Conservation (phyloP, 2,329 filamentous ascomycete genomes). For the Thelonectria discophora region DNA sequence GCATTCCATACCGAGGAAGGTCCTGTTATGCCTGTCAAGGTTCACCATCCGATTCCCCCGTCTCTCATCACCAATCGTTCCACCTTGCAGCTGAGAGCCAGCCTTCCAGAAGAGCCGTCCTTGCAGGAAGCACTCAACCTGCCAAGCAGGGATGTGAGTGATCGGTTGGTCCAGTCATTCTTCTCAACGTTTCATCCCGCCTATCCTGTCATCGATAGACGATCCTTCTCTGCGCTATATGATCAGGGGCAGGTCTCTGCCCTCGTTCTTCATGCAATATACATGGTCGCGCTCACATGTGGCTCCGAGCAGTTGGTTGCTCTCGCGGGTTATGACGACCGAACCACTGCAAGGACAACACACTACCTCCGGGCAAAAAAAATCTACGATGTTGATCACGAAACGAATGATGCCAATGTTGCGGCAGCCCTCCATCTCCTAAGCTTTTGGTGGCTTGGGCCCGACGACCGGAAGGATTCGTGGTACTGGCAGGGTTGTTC, state of each 20-base stretch:
- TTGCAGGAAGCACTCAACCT: slow-evolving; percentile 24
- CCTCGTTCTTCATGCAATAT: slow-evolving; percentile 25
- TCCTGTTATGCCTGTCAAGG: slow-evolving; percentile 32
- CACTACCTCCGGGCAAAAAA: slow-evolving; percentile 33
- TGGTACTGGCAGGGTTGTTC: slow-evolving; percentile 36
- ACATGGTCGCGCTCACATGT: slow-evolving; percentile 19
- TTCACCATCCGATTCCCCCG: slow-evolving; percentile 33
- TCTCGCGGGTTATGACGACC: slow-evolving; percentile 25
- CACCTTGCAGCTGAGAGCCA: slow-evolving; percentile 9
- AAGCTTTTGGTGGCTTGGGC: slow-evolving; percentile 34
- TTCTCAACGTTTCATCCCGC: slow-evolving; percentile 29
- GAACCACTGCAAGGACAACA: slow-evolving; percentile 26
- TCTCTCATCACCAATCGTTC: slow-evolving; percentile 25
- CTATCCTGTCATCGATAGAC: slow-evolving; percentile 25
- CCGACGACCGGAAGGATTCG: slow-evolving; percentile 34
- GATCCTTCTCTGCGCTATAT: slow-evolving; percentile 3
- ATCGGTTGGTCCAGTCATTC: slow-evolving; percentile 20
- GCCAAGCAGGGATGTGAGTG: slow-evolving; percentile 16
- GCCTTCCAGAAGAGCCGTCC: slow-evolving; percentile 10
- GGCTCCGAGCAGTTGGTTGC: slow-evolving; percentile 24
- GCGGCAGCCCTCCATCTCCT: slow-evolving; percentile 25
- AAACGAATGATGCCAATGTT: slow-evolving; percentile 16
- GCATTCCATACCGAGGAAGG: slow-evolving; percentile 28
- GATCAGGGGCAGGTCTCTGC: slow-evolving; percentile 9
- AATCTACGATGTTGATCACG: slow-evolving; percentile 30